These are phyloP conservation scores for Colletotrichum navitas DNA, from an alignment of 2,329 filamentous ascomycete genomes.

Conservation along the genomic window DNA sequence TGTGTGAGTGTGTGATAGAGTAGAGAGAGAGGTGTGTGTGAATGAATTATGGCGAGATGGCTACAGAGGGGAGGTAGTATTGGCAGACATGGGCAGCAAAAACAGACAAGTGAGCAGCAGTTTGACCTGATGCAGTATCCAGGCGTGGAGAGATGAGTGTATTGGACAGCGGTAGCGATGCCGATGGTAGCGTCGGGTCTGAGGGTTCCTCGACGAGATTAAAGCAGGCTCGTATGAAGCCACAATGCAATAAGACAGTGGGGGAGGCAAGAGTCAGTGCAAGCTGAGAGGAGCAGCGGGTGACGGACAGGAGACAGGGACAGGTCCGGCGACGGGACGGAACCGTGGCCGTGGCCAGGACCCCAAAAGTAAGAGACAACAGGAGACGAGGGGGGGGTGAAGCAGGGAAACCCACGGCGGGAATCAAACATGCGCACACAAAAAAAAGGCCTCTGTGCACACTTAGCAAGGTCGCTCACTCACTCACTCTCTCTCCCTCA, in stretches of 20 bases:
- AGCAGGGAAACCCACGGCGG: background rate
- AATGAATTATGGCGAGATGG: background rate
- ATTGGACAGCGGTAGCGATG: constrained; percentile 18
- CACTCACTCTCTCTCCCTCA: background rate
- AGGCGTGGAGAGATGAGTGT: constrained; percentile 19
- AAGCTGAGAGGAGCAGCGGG: constrained; percentile 22
- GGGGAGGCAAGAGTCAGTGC: constrained; percentile 41
- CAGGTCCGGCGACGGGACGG: constrained; percentile 29
- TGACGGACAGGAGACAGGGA: constrained; percentile 16
- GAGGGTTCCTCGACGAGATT: constrained; percentile 39
- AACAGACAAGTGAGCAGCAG: constrained; percentile 4
- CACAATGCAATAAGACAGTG: constrained; percentile 41
- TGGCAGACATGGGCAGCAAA: constrained; percentile 13
- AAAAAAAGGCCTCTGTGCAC: background rate
- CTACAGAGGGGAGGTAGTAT: constrained; percentile 7
- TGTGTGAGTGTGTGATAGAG: constrained; percentile 35
- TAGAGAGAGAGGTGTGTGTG: constrained; percentile 20
- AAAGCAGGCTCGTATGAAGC: constrained; percentile 39
- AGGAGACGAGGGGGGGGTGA: background rate
- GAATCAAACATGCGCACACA: background rate
- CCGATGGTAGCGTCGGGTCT: constrained; percentile 31
- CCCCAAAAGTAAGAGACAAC: constrained; percentile 21
- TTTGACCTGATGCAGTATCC: constrained; percentile 12
- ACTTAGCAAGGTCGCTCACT: background rate
- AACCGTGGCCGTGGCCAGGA: constrained; percentile 17